Conservation (phyloP, 2,329 filamentous ascomycete genomes). For the Bipolaris victoriae region DNA sequence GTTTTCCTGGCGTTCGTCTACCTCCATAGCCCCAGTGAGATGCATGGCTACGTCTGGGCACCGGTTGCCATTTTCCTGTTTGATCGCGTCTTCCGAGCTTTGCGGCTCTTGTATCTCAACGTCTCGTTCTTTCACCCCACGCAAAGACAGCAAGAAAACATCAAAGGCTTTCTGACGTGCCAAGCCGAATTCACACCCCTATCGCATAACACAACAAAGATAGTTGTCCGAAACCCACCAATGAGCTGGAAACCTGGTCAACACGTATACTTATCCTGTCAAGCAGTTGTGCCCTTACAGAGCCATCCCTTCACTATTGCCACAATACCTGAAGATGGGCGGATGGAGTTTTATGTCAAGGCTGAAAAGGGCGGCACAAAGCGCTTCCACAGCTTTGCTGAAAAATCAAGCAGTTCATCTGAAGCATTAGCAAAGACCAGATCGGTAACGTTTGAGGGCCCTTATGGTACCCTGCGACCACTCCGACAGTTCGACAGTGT, state of each 20-base stretch:
- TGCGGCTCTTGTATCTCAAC: conserved; percentile 49
- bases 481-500: conserved; percentile 67
- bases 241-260: conserved; percentile 67
- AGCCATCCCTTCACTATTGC: conserved; percentile 70
- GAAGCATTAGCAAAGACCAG: conserved; percentile 26
- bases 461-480: conserved; percentile 59
- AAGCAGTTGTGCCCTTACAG: conserved; percentile 62
- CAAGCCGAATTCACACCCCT: conserved; percentile 54
- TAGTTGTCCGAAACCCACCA: conserved; percentile 62
- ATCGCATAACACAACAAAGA: conserved; percentile 61
- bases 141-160: conserved; percentile 35
- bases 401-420: conserved; percentile 44
- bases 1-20: conserved; percentile 69
- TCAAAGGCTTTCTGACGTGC: conserved; percentile 45
- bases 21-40: conserved; percentile 65
- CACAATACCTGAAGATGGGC: conserved; percentile 61
- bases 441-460: conserved; percentile 60
- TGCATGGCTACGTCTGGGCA: conserved; percentile 70
- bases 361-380: conserved; percentile 61
- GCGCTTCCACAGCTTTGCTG: conserved; percentile 59
- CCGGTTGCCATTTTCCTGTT: conserved; percentile 67
- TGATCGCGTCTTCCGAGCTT: conserved; percentile 62
- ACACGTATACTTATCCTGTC: conserved; percentile 67
- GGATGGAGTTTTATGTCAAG: conserved; percentile 63
- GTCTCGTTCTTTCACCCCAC: conserved; percentile 50